These are phyloP conservation scores for Sorghum bicolor DNA, from an alignment of 176 grass and related monocot species.

Conservation along the genomic window DNA sequence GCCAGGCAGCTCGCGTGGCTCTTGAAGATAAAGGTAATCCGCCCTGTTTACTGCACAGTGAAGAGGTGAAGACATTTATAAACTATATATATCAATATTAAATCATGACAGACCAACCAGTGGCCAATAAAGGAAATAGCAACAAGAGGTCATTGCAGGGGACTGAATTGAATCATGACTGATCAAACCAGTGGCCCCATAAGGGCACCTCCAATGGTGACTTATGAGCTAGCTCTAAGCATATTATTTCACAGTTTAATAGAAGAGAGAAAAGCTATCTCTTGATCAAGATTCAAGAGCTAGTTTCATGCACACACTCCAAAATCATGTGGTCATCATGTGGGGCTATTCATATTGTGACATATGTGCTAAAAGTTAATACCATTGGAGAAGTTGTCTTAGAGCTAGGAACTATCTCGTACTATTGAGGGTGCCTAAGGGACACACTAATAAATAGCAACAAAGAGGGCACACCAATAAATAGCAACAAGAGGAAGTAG, in stretches of 20 bases:
- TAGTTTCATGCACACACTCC: too few relatives aligned
- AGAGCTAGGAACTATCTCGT: too few relatives aligned
- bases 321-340: too few relatives aligned
- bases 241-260: background rate
- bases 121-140: background rate
- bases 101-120: background rate
- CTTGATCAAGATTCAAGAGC: background rate
- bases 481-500: background rate
- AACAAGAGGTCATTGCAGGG: background rate
- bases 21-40: slow-evolving; percentile 52
- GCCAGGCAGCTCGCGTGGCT: slow-evolving; percentile 75
- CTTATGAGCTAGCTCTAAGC: background rate
- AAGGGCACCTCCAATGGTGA: too few relatives aligned
- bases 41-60: slow-evolving; percentile 63
- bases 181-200: too few relatives aligned
- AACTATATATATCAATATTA: background rate
- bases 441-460: background rate
- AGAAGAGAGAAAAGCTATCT: background rate
- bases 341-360: too few relatives aligned
- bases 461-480: background rate
- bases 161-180: background rate
- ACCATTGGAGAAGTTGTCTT: too few relatives aligned
- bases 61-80: slow-evolving; percentile 27
- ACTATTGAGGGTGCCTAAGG: too few relatives aligned
- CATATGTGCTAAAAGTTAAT: too few relatives aligned